Evolutionary conservation across 768 basidiomycete genomes (phyloP), one percentile per base, ranked within the genome.

Genomic region (Candolleomyces aberdarensis): DNA sequence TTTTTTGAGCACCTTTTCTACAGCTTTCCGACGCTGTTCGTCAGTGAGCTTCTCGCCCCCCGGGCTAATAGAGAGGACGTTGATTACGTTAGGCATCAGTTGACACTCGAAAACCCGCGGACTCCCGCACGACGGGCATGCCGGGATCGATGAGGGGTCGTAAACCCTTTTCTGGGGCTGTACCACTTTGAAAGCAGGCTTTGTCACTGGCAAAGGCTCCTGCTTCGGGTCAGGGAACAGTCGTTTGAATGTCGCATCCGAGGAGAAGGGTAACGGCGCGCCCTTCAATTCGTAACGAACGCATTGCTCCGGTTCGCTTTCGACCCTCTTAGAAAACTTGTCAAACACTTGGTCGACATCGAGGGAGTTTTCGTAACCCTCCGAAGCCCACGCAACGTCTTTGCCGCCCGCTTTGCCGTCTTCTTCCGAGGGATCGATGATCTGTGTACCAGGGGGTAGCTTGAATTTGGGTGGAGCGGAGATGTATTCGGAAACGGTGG

Each of bases 261-360:
- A 56, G 15, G 89, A 82, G 73, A 90, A 98, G 10, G 94, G 91
- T 3, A 98, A 77, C 2, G 96, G 96, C 0, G 77, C 83, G 22
- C 94, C 92, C 36, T 83, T 82, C n/a, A 95, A 79, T 50, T 97
- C 94, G 69, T 98, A 98, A 94, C 96, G 82, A 52, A 98, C 76
- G 65, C 95, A 96, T 71, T 98, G 96, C 65, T 89, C 83, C 26
- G 88, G 87, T 68, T 89, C 86, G 63, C 83, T 78, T 44, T 75
- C 79, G 11, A 93, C 83, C 39, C 94, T 80, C 67, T 85, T 85
- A 56, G 84, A 85, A 69, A 97, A 98, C 17, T 85, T 80, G 66
- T 95, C 89, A 70, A 98, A 98, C 3, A 93, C 84, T 58, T 86
- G 85, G 72, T 98, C 96, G 47, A 92, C 79, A 49, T 89, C 79